Base-by-base conservation (phyloP, 1,284 basidiomycete genomes). In the Tilletiopsis washingtonensis region DNA sequence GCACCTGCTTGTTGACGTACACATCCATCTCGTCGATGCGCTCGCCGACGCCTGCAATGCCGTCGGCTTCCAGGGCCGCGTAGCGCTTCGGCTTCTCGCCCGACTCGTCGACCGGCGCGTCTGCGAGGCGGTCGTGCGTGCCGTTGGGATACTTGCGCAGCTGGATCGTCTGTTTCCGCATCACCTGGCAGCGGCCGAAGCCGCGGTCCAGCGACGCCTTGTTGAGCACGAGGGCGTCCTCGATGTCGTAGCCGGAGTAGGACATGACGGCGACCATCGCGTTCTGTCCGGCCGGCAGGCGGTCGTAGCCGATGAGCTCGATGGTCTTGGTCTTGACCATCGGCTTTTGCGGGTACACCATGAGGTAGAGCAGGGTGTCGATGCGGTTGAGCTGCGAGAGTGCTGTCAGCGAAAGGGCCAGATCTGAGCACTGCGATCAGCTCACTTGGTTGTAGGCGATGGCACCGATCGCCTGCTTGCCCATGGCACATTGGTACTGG, bases 391-490 rank as follows among this genome's bases (percentile, higher is more conserved):
- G 82, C 74, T 98, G n/a, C n/a, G n/a, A n/a, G n/a, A n/a, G 94
- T n/a, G n/a, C n/a, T n/a, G n/a, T n/a, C n/a, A n/a, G n/a, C n/a
- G n/a, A n/a, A n/a, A n/a, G n/a, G n/a, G n/a, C n/a, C n/a, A n/a
- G n/a, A n/a, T n/a, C n/a, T n/a, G n/a, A n/a, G n/a, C n/a, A n/a
- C n/a, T n/a, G n/a, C n/a, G n/a, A n/a, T n/a, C n/a, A n/a, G n/a
- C n/a, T n/a, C n/a, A n/a, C n/a, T n/a, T n/a, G 46, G 74, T 99
- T 99, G 77, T 93, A 96, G 0, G 84, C 93, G 61, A 98, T 98
- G 2, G 91, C 91, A n/a, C 94, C 94, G 57, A 98, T 97, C 0
- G 94, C 94, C 78, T 99, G 94, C 78, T 99, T 99, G 57, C 94
- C 94, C 94, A 98, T 99, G 46, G 94, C 94, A 72, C 94, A 98